Base-by-base conservation (phyloP, 495 filamentous ascomycete species). In the Pyrenula aspistea region DNA sequence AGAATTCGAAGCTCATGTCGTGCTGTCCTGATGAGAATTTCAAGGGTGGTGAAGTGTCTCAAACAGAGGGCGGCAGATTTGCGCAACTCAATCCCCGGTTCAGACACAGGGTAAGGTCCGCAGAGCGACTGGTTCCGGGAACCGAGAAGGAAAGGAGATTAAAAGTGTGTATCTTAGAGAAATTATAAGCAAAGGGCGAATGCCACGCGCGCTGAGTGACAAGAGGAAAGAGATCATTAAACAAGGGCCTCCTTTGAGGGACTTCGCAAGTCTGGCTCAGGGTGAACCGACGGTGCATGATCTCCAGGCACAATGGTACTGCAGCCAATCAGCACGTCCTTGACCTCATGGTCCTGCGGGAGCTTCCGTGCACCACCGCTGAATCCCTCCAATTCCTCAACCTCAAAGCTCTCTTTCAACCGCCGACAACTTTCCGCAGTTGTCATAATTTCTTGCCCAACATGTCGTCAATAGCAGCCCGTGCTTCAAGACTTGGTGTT, bases 381-480 rank as follows among this genome's bases (percentile, higher is more conserved):
- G 15, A 15, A 8, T 42, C 31, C 31, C 31, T 42, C 31, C 31
- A 42, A 15, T 42, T 42, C 31, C 31, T 4, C 15, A 4, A 42
- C 31, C 4, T 42, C 31, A 42, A 42, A 4, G 4, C 31, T 4
- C 4, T 42, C 31, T 8, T 8, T 42, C 15, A 42, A 42, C 31
- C 31, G 15, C 8, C 31, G 15, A 15, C 4, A 42, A 8, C 31
- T 42, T 42, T 42, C 8, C n/a, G n/a, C n/a, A 42, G 8, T 15
- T 15, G 31, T 42, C 31, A 42, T 15, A 42, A 42, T 42, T 15
- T 42, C 4, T 15, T 42, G 23, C 42, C 24, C 53, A 64, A 15
- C 25, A 73, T 70, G 70, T 67, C 65, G 55, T 59, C 67, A 57
- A 58, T 61, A 62, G 62, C 66, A 55, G 62, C 57, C 22, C 62